Base-by-base conservation (phyloP, 345 rosid genomes). In the Hypericum androsaemum region DNA sequence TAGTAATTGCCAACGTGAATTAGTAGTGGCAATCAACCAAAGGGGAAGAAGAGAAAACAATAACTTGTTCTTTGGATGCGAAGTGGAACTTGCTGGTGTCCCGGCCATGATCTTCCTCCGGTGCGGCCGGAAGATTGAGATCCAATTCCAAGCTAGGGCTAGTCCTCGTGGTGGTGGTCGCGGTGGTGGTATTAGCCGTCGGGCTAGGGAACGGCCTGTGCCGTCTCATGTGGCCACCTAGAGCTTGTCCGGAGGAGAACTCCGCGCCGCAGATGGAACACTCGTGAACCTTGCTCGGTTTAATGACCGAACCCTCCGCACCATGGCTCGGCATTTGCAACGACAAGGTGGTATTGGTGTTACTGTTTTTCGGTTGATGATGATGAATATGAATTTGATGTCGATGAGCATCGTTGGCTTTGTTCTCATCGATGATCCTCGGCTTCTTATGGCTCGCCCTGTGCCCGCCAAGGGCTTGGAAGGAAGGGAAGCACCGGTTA, bases 1-100 rank as follows among this genome's bases (percentile, higher is more conserved):
- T 39, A 13, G 11, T 6, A 13, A 17, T 41, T 8, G 39, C n/a
- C 53, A 11, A 3, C 42, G 16, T 32, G 46, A 22, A 43, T 60
- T 52, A 66, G 54, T 56, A 60, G 56, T 66, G 71, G 50, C 66
- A 66, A 61, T 61, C 66, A 16, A 66, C 66, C 39, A 66, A 43
- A 55, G 59, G 40, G 58, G 82, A 71, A 5, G n/a, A n/a, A n/a
- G 84, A 63, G 75, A 84, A 82, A 41, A 78, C 75, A 35, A 80
- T 72, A 47, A 73, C 73, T 54, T 77, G 84, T 37, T 79, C 60
- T 12, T 48, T 65, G 6, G 70, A 43, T 7, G 51, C 47, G 45
- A 66, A 54, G 5, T 50, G 61, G 40, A 52, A 56, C 28, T 61
- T 52, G 10, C 12, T 46, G 6, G 62, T 8, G 35, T 60, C 65